A percentile compares a stretch with the other conserved stretches of the same genome.
phyloP scores from a whole-genome alignment of 495 filamentous ascomycete species.

The Aeminium ludgeri region DNA sequence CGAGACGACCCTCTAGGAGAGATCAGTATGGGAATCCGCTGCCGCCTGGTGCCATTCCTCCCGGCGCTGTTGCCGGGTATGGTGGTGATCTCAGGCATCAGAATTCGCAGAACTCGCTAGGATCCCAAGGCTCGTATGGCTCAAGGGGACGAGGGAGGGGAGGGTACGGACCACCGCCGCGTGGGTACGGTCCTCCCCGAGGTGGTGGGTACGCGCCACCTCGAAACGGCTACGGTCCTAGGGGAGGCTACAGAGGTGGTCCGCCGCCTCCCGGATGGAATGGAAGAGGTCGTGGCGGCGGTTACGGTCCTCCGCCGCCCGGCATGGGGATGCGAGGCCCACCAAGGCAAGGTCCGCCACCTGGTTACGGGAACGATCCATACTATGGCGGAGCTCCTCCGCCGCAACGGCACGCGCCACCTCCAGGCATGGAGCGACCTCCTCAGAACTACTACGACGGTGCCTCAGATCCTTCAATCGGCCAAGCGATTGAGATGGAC shows the following conservation, averaged over 20 bases:
- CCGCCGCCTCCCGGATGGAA: constrained; percentile 30
- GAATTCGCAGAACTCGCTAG: constrained; percentile 25
- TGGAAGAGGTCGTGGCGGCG: constrained; percentile 12
- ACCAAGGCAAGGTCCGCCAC: constrained; percentile 31
- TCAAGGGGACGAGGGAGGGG: constrained; percentile 22
- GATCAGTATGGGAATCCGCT: constrained; percentile 59
- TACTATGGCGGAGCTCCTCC: constrained; percentile 13
- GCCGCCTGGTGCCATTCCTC: constrained; percentile 31
- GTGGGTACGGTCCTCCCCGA: constrained; percentile 24
- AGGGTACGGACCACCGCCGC: constrained; percentile 28
- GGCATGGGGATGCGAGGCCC: constrained; percentile 6
- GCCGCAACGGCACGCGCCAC: constrained; percentile 1
- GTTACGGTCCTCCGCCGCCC: constrained; percentile 21
- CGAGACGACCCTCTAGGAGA: constrained; percentile 26
- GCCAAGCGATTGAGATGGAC: constrained; percentile 79
- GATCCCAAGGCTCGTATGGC: constrained; percentile 28
- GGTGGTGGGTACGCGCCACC: constrained; percentile 14
- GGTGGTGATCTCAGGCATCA: constrained; percentile 29
- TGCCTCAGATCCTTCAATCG: constrained; percentile 26
- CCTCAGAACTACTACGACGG: constrained; percentile 8
- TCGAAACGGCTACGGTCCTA: constrained; percentile 19
- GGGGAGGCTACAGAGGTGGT: constrained; percentile 35
- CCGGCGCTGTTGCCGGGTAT: constrained; percentile 35
- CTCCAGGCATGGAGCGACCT: constrained; percentile 3
- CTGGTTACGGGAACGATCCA: constrained; percentile 18